Evolutionary conservation across 495 filamentous ascomycete species (phyloP).

Genomic region (Hypoxylon crocopeplum): DNA sequence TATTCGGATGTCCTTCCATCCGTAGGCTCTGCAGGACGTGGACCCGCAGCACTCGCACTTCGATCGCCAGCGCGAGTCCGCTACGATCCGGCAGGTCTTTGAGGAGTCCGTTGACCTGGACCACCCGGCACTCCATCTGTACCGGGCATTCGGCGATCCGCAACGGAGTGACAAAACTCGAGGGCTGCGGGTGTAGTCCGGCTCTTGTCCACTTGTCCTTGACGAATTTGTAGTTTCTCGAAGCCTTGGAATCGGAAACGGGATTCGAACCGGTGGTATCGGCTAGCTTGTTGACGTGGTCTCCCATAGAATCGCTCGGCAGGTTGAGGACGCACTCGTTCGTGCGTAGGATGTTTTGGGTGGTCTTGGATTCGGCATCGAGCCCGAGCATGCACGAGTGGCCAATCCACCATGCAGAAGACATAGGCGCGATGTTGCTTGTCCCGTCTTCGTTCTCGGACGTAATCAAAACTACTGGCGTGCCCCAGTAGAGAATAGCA

Average conservation of each 20-base stretch:
- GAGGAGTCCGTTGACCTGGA: conserved; percentile 41
- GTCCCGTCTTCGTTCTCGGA: conserved; percentile 53
- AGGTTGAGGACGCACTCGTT: conserved; percentile 56
- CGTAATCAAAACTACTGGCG: conserved; percentile 51
- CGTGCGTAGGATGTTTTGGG: conserved; percentile 51
- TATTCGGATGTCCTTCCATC: conserved; percentile 47
- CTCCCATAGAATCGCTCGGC: conserved; percentile 46
- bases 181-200: conserved; percentile 43
- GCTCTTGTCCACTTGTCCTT: conserved; percentile 52
- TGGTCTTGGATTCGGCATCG: conserved; percentile 46
- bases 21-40: conserved; percentile 38
- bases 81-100: conserved; percentile 37
- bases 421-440: conserved; percentile 52
- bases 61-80: conserved; percentile 38
- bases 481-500: conserved; percentile 57
- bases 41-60: conserved; percentile 43
- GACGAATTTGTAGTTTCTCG: conserved; percentile 43
- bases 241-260: conserved; percentile 38
- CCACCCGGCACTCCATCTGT: conserved; percentile 52
- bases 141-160: conserved; percentile 51
- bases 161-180: conserved; percentile 38
- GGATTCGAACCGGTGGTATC: conserved; percentile 47
- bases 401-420: conserved; percentile 57
- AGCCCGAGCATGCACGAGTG: conserved; percentile 55
- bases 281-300: conserved; percentile 47